Evolutionary conservation across 169 alveolate species (phyloP).

Genomic region (Babesia ovis): DNA sequence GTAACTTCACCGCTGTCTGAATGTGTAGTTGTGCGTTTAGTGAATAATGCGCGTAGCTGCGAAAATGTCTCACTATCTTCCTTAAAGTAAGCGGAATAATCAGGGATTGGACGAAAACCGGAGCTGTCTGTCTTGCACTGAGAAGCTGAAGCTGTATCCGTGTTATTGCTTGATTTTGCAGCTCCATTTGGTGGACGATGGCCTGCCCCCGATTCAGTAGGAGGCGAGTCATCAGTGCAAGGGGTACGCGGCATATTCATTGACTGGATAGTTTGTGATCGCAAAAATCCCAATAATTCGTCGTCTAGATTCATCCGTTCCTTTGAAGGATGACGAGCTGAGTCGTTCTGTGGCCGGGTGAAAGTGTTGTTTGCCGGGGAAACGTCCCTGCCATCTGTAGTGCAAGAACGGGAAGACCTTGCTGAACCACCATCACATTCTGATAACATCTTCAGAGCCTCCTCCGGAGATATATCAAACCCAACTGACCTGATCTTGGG

Average conservation of each 20-base stretch:
- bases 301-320: background rate
- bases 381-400: background rate
- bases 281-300: background rate
- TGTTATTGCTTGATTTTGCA: background rate
- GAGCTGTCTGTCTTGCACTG: background rate
- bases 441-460: slow-evolving; percentile 14
- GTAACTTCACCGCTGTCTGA: background rate
- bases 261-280: background rate
- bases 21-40: background rate
- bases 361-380: background rate
- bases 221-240: background rate
- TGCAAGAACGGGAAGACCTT: background rate
- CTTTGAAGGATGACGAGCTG: background rate
- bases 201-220: background rate
- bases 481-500: background rate
- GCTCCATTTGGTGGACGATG: background rate
- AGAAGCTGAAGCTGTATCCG: background rate
- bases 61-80: slow-evolving; percentile 6
- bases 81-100: slow-evolving; percentile 6
- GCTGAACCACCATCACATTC: background rate
- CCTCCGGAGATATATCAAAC: background rate
- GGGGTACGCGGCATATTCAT: background rate
- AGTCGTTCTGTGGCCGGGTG: background rate
- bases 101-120: background rate
- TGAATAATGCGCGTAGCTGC: slow-evolving; percentile 8